Base-by-base conservation (phyloP, 768 basidiomycete species). In the Glaciozyma martinii region DNA sequence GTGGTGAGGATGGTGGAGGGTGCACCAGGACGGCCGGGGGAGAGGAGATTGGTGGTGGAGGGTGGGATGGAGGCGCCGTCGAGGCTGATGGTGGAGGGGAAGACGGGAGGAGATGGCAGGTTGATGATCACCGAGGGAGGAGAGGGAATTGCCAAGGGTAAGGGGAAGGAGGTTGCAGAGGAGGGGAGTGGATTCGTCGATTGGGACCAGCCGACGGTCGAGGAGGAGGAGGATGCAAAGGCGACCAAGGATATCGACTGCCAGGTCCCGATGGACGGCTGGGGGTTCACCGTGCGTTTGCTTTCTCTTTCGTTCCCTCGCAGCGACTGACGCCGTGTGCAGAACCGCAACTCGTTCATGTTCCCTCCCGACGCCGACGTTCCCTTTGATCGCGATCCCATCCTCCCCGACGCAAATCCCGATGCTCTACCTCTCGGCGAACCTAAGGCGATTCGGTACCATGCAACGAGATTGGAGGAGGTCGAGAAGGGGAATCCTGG, bases 281-380 rank as follows among this genome's bases (percentile, higher is more conserved):
- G 72, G 72, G 62, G 61, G 5, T 74, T 71, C 61, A 76, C 62
- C 60, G 74, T 71, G 30, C 13, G 71, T 56, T 29, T n/a, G 54
- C 59, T 49, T 53, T 33, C 29, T 63, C 56, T 50, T 40, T 9
- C 30, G 10, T 44, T 43, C 25, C 42, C 61, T 68, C n/a, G 65
- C 32, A 8, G 18, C 33, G 15, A 21, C 27, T n/a, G 9, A 37
- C 32, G 25, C 42, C 33, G 23, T 40, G 10, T 27, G 5, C 71
- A 95, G 92, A 82, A 90, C 32, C 85, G 95, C 63, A 99, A 99
- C 77, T 85, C 89, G 5, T 80, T 99, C 60, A 95, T 95, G 90
- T 99, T 97, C 74, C 75, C 87, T 0, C 93, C 95, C 3, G 95
- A 95, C 72, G 90, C 89, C 32, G 88, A 99, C 74, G 80, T 5